Percentiles rank a stretch among this genome's conserved stretches.
Conservation (phyloP, 2,329 filamentous ascomycete genomes). For the Fusarium coffeatum region DNA sequence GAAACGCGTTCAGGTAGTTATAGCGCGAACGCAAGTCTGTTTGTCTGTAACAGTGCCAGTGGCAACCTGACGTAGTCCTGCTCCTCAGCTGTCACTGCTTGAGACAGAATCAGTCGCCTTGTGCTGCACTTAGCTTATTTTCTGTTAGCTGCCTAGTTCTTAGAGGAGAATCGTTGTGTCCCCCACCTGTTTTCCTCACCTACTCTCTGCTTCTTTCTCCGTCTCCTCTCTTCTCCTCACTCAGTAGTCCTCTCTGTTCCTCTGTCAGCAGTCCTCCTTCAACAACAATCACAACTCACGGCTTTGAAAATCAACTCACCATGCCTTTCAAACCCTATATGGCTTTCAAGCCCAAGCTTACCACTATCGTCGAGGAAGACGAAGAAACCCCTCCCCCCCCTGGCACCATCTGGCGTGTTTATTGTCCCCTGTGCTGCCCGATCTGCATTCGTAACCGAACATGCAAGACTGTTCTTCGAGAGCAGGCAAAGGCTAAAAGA, state of each 20-base stretch:
- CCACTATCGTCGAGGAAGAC: not conserved
- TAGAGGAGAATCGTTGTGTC: not conserved
- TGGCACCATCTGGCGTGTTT: too few species aligned
- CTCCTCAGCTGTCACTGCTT: fast-evolving
- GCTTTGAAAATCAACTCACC: not conserved
- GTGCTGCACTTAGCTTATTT: not conserved
- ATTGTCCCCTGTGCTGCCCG: not conserved
- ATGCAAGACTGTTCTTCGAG: not conserved
- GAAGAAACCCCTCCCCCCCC: not conserved
- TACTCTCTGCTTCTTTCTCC: too few species aligned
- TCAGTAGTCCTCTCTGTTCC: not conserved
- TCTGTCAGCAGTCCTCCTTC: not conserved
- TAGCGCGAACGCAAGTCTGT: not conserved
- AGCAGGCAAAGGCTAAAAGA: not conserved
- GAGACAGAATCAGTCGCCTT: not conserved
- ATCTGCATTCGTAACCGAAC: not conserved
- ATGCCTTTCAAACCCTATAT: not conserved
- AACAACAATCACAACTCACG: not conserved
- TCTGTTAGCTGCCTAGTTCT: not conserved
- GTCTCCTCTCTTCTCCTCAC: not conserved
- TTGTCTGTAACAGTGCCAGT: not conserved
- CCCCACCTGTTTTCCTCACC: not conserved
- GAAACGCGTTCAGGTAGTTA: not conserved
- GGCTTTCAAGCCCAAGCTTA: not conserved
- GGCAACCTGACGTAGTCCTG: not conserved